Conservation (phyloP, 257 asterid genomes). For the Solanum bukasovii region DNA sequence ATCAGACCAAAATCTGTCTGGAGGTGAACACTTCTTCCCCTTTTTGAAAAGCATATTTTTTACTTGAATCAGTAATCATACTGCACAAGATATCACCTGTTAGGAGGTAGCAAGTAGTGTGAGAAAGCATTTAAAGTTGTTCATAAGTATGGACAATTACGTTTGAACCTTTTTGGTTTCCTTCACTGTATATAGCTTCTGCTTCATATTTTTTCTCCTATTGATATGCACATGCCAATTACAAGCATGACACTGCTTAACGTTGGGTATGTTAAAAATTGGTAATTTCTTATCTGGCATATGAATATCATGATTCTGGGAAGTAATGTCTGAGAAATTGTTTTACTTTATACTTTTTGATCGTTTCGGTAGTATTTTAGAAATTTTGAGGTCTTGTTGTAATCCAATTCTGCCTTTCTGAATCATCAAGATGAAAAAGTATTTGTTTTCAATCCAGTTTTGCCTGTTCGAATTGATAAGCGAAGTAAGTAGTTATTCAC, state of each 20-base stretch:
- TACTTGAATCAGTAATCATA: neutral
- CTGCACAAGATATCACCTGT: neutral
- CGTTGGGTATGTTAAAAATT: neutral
- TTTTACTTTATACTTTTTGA: neutral
- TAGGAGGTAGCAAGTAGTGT: neutral
- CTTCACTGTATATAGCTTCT: neutral
- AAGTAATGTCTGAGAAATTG: neutral
- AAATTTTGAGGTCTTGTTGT: neutral
- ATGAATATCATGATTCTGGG: neutral
- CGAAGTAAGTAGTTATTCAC: neutral
- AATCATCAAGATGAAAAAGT: neutral
- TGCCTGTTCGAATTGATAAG: neutral
- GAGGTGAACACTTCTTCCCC: constrained; percentile 32
- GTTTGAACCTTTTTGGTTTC: neutral
- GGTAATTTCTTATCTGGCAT: neutral
- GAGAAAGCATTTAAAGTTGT: neutral
- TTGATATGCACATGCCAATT: neutral
- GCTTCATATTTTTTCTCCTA: neutral
- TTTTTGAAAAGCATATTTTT: neutral
- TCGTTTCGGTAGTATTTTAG: neutral
- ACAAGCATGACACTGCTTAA: neutral
- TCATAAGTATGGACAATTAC: neutral
- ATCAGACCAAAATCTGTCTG: constrained; percentile 66
- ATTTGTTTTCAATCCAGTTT: too few species aligned
- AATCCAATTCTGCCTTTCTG: neutral